phyloP scores from a whole-genome alignment of 2,329 filamentous ascomycete species.

The Sporothrix curviconia region DNA sequence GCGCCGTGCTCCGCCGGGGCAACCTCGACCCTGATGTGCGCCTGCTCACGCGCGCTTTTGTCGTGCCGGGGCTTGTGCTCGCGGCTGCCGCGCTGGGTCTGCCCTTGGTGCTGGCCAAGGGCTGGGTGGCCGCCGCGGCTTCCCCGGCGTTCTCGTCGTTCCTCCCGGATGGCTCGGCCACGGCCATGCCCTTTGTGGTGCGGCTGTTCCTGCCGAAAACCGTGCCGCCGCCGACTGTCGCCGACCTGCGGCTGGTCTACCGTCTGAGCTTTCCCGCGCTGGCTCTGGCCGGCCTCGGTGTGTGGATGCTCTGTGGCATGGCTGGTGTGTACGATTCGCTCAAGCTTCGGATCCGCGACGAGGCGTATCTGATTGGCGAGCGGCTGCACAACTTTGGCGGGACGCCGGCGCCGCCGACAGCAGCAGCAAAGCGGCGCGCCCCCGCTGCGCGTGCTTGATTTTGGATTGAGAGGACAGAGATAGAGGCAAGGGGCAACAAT shows the following conservation, averaged over 20 bases:
- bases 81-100: conserved; percentile 55
- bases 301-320: conserved; percentile 45
- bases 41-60: conserved; percentile 76
- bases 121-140: conserved; percentile 36
- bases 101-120: conserved; percentile 55
- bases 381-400: conserved; percentile 83
- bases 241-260: conserved; percentile 35
- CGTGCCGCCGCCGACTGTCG: conserved; percentile 21
- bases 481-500: too few species aligned
- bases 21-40: conserved; percentile 72
- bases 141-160: too few species aligned
- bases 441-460: background rate
- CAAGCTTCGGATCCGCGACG: conserved; percentile 78
- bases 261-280: conserved; percentile 64
- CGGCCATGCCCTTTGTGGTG: background rate
- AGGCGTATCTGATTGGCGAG: conserved; percentile 94
- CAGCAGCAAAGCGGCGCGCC: background rate
- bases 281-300: conserved; percentile 41
- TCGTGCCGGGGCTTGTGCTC: conserved; percentile 66
- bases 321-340: conserved; percentile 62
- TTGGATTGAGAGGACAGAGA: background rate
- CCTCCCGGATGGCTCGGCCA: background rate
- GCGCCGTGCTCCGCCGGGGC: conserved; percentile 65
- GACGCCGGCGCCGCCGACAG: background rate
- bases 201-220: conserved; percentile 9